Base-by-base conservation (phyloP, 2,329 filamentous ascomycete species). In the Nothophaeocryptopus gaeumannii region DNA sequence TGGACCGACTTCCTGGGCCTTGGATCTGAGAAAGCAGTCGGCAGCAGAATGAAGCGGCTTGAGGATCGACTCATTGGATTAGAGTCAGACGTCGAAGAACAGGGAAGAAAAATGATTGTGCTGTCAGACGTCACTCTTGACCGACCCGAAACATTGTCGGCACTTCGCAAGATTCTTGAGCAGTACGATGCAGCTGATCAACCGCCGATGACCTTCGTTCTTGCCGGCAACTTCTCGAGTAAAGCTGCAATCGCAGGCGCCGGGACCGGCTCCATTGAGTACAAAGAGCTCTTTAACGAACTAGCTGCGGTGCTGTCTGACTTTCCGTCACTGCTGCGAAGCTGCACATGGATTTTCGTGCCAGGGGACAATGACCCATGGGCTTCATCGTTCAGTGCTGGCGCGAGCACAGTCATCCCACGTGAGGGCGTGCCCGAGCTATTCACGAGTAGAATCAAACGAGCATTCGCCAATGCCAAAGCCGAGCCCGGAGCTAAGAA, bases 361-460 rank as follows among this genome's bases (percentile, higher is more conserved):
- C 93, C 93, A 0, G 93, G 93, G 29, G 92, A 97, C 71, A 95
- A 96, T 67, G 93, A 99, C 67, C 91, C 89, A n/a, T 99, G 93
- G 93, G 82, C 86, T 5, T 95, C 89, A 0, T 81, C 90, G 2
- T 96, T 95, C 67, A 83, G 82, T 1, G 85, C 84, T 2, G 89
- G 89, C 3, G 85, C 87, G 1, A 82, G 86, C 0, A 80, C 81
- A 0, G 81, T 85, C 0, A 65, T 92, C 9, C 89, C 89, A 0
- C 73, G 85, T 8, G 84, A 85, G 57, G 72, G 79, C 0, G 80
- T 99, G 2, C 93, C 93, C 1, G 87, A 92, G 5, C 75, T 96
- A 60, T 99, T 99, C 71, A 97, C 92, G 0, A 92, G 85, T 30
- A 80, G 93, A 12, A 80, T 99, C 37, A 84, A 88, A 58, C 80